Base-by-base conservation (phyloP, 768 basidiomycete species). In the Thelephora aurantiotincta region DNA sequence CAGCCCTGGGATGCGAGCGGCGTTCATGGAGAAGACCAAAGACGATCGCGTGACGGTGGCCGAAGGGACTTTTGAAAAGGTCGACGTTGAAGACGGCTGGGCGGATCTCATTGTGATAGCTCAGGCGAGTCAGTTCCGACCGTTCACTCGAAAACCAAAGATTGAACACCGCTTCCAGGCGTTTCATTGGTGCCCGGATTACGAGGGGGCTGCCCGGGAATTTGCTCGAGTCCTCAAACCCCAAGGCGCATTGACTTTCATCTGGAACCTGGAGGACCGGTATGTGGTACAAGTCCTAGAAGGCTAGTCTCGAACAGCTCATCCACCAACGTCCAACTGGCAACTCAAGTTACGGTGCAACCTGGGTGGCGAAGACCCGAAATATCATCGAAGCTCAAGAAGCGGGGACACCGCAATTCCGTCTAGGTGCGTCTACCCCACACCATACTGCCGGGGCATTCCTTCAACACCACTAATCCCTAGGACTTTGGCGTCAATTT, bases 251-350 rank as follows among this genome's bases (percentile, higher is more conserved):
- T 71, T 84, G 14, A 80, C 72, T 5, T 70, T 88, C 48, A 77
- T 93, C 43, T 97, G 93, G 93, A 97, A 96, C 64, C 66, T 93
- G 26, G 93, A 96, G 61, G 81, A 90, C 62, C 69, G 82, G 80
- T 80, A 50, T 42, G 64, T 42, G 16, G 33, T 14, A 7, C 9
- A 13, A 20, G 22, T 14, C 18, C 4, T n/a, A 14, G 2, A 30
- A 4, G 9, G 26, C 9, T 9, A 9, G 9, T 9, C 26, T 9
- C 26, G 26, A 30, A 9, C 9, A 4, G 26, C 9, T 45, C 26
- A 22, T 46, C 20, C 18, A 19, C 30, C 11, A 16, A 5, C 14
- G 18, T 36, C 11, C 23, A 3, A 30, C 36, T 13, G 38, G 16
- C 16, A 13, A 14, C 12, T 11, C 3, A 54, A 81, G 82, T 52